These are phyloP conservation scores for Pichia sp. DNA, from an alignment of 1,139 yeast species.

Conservation along the genomic window DNA sequence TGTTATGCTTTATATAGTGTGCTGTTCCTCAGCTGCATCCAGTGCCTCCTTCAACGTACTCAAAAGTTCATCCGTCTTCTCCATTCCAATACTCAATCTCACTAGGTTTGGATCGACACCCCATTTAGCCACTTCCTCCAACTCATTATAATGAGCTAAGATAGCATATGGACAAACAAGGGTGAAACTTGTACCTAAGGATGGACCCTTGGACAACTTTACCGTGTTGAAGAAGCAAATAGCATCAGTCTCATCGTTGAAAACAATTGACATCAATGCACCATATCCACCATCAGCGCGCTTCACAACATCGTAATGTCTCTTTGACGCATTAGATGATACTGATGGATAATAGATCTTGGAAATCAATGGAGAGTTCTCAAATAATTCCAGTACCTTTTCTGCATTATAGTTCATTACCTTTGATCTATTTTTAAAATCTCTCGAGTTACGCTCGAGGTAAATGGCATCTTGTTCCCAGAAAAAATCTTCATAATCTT, in stretches of 20 bases:
- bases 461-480: slow-evolving; percentile 96
- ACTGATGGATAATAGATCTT: slow-evolving; percentile 66
- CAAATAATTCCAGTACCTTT: slow-evolving; percentile 43
- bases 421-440: slow-evolving; percentile 62
- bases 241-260: slow-evolving; percentile 61
- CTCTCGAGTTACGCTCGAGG: slow-evolving; percentile 88
- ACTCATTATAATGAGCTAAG: slow-evolving; percentile 79
- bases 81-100: slow-evolving; percentile 81
- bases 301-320: slow-evolving; percentile 64
- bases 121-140: slow-evolving; percentile 75
- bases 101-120: slow-evolving; percentile 79
- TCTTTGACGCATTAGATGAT: slow-evolving; percentile 35
- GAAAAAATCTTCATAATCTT: slow-evolving; percentile 58
- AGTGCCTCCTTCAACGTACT: slow-evolving; percentile 52
- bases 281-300: slow-evolving; percentile 85
- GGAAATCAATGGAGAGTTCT: slow-evolving; percentile 42
- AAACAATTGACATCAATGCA: slow-evolving; percentile 74
- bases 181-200: slow-evolving; percentile 90
- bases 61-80: slow-evolving; percentile 48
- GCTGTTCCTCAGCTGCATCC: slow-evolving; percentile 44
- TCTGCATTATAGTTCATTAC: slow-evolving; percentile 64
- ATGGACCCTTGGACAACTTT: slow-evolving; percentile 83
- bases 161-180: slow-evolving; percentile 88
- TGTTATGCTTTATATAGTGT: slow-evolving; percentile 7
- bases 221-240: slow-evolving; percentile 68